Conservation (phyloP, 768 basidiomycete species). For the Russula ochroleuca region DNA sequence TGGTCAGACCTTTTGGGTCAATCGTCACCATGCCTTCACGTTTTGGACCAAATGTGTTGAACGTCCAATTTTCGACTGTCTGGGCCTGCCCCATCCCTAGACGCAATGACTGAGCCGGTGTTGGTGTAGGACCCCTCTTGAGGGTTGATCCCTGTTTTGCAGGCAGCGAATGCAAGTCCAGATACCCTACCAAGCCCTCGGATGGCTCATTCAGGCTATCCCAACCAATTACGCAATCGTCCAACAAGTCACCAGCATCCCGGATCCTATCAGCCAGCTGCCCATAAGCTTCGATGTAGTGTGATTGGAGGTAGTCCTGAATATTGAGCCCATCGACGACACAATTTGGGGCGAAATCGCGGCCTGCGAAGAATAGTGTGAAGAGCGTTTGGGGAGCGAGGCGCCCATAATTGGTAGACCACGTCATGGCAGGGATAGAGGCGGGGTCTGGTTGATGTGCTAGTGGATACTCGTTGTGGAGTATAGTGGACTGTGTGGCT, state of each 20-base stretch:
- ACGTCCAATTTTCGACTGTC: conserved; percentile 78
- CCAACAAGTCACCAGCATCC: conserved; percentile 70
- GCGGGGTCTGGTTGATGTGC: conserved; percentile 61
- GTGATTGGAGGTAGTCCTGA: conserved; percentile 79
- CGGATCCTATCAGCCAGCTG: conserved; percentile 69
- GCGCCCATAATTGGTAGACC: conserved; percentile 93
- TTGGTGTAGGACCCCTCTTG: conserved; percentile 85
- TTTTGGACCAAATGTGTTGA: conserved; percentile 73
- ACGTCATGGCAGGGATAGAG: conserved; percentile 87
- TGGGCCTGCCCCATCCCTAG: conserved; percentile 86
- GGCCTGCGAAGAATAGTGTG: conserved; percentile 91
- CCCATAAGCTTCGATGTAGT: conserved; percentile 73
- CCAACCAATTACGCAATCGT: conserved; percentile 93
- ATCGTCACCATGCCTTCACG: conserved; percentile 71
- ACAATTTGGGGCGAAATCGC: conserved; percentile 86
- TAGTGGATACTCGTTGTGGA: conserved; percentile 85
- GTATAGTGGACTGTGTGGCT: conserved; percentile 75
- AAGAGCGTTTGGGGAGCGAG: conserved; percentile 85
- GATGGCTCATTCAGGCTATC: conserved; percentile 94
- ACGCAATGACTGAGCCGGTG: conserved; percentile 75
- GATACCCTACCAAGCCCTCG: conserved; percentile 73
- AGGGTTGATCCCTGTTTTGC: conserved; percentile 62
- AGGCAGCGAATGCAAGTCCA: conserved; percentile 63
- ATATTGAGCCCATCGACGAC: conserved; percentile 88
- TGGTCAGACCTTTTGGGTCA: conserved; percentile 74